Percentiles rank a stretch among this genome's conserved stretches.
Evolutionary conservation across 208 protist species (phyloP).

Genomic region (Acanthamoeba healyi): DNA sequence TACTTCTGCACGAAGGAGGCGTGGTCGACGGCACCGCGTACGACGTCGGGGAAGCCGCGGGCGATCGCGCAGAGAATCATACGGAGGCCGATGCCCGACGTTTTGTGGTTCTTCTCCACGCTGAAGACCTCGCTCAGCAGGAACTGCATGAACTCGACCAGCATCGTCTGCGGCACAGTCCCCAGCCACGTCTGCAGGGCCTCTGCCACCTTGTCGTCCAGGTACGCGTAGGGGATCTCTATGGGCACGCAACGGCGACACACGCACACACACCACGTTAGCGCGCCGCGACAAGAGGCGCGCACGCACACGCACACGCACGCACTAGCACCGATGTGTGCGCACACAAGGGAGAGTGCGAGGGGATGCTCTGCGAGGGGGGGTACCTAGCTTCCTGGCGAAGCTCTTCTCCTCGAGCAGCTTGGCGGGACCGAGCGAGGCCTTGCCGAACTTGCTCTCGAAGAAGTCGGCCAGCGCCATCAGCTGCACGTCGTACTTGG

Average conservation of each 20-base stretch:
- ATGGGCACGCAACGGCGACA: background rate
- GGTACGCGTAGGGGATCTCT: conserved; percentile 45
- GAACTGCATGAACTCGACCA: conserved; percentile 25
- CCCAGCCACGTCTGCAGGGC: background rate
- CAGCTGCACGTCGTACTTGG: conserved; percentile 12
- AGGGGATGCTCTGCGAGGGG: background rate
- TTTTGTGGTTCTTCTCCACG: conserved; percentile 25
- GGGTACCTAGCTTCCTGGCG: conserved; percentile 24
- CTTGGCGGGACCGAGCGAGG: conserved; percentile 32
- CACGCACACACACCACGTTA: background rate
- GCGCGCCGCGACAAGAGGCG: background rate
- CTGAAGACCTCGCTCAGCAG: conserved; percentile 11
- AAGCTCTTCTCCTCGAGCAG: conserved; percentile 46
- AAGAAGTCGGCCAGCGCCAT: conserved; percentile 60
- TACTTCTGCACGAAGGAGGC: conserved; percentile 32
- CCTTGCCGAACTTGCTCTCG: conserved; percentile 36
- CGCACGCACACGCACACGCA: too few relatives aligned
- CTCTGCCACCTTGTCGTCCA: background rate
- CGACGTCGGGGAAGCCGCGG: background rate
- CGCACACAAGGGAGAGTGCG: background rate
- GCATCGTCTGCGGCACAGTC: background rate
- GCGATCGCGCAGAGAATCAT: conserved; percentile 6
- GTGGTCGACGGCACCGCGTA: background rate
- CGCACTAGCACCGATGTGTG: too few relatives aligned
- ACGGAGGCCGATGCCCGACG: conserved; percentile 33